Evolutionary conservation across 331 rosid genomes (phyloP), one percentile per base, ranked within the genome.

Genomic region (Pyracantha coccinea): DNA sequence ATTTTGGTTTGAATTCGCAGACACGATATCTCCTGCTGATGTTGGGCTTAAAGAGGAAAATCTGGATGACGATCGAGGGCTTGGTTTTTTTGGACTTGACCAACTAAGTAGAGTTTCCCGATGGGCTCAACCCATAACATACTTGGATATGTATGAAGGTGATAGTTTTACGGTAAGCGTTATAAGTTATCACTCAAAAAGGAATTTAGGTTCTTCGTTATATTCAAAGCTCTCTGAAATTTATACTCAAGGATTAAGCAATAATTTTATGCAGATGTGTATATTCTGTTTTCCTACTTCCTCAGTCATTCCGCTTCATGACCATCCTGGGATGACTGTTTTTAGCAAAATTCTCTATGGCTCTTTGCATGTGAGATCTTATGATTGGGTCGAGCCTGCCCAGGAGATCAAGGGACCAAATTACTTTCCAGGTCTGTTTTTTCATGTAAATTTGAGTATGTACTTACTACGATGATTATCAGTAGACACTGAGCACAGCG

Each of bases 361-460:
- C 72, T 94, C 97, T 81, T 80, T 94, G 88, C 96, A 88, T 79
- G 96, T 94, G 75, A 94, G 92, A 91, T 95, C 92, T 79, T 94
- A 94, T 81, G 96, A 94, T 70, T 94, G 98, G 98, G 92, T 94
- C 50, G 98, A 91, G 79, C 96, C 97, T 75, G 87, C 96, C 72
- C 69, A 58, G 75, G 86, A 87, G 85, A 87, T 75, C 88, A 90
- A 83, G 76, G 89, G 83, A 67, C 82, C 86, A 25, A 84, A 82
- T 78, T 45, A 80, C 78, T 24, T 79, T 85, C 86, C 82, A 84
- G 94, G 91, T 87, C 66, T 72, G 79, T 61, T 53, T 67, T 78
- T 33, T 58, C 44, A 66, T 57, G 21, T 69, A 62, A 69, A 67
- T 78, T 32, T 62, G 32, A 79, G 57, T 38, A 10, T 4, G 57